Conservation (phyloP, 441 rosid species). For the Bocquillonia castaneifolia region DNA sequence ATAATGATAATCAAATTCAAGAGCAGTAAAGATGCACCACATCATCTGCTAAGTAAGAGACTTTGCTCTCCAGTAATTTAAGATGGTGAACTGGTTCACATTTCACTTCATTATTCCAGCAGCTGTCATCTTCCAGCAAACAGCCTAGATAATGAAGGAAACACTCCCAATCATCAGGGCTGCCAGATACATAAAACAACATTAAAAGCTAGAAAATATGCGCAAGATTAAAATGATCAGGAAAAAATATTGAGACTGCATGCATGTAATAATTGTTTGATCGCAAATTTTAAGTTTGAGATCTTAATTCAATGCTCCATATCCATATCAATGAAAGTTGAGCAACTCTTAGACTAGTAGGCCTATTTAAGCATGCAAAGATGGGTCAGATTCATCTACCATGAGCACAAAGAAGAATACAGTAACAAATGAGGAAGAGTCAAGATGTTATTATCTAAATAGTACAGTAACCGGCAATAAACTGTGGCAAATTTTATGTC, state of each 20-base stretch:
- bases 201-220: slow-evolving; percentile 27
- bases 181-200: slow-evolving; percentile 42
- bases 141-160: slow-evolving; percentile 91
- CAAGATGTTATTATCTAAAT: neutral
- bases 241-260: neutral
- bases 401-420: neutral
- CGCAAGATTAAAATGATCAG: slow-evolving; percentile 3
- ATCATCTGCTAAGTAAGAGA: slow-evolving; percentile 67
- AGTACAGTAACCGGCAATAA: too few relatives aligned
- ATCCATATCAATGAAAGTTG: neutral
- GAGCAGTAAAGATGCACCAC: slow-evolving; percentile 43
- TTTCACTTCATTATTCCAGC: slow-evolving; percentile 47
- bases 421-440: neutral
- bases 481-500: too few relatives aligned
- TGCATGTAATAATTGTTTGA: neutral
- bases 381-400: neutral
- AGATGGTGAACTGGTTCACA: slow-evolving; percentile 44
- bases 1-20: slow-evolving; percentile 12
- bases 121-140: slow-evolving; percentile 81
- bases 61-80: slow-evolving; percentile 49
- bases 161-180: slow-evolving; percentile 99
- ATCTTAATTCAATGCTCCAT: too few relatives aligned
- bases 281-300: neutral
- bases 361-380: neutral
- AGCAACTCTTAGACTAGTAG: neutral